Percentiles rank a stretch among this genome's conserved stretches.
These are phyloP conservation scores for Noccaea bulbosa DNA, from an alignment of 345 rosid species.

Conservation along the genomic window DNA sequence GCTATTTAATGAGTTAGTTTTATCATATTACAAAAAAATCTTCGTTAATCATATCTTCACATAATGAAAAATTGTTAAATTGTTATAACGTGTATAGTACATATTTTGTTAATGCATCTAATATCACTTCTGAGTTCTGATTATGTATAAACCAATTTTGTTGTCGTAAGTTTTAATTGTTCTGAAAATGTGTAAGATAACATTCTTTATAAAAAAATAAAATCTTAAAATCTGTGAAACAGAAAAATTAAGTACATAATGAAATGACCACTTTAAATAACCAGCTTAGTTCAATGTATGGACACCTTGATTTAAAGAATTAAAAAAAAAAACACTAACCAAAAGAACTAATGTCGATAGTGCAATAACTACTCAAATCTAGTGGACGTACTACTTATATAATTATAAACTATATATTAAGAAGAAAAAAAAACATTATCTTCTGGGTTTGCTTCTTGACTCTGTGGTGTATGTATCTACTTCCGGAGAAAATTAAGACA, in stretches of 20 bases:
- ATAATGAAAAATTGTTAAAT: neutral
- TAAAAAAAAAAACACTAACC: neutral
- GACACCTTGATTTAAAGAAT: conserved; percentile 4
- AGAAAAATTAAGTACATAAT: neutral
- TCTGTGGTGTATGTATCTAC: conserved; percentile 9
- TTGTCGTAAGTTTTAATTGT: neutral
- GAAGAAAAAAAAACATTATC: conserved; percentile 23
- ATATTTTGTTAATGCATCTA: neutral
- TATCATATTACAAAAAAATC: neutral
- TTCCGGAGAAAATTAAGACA: conserved; percentile 22
- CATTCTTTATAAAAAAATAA: neutral
- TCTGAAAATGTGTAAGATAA: neutral
- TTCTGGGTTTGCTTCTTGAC: conserved; percentile 26
- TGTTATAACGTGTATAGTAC: neutral
- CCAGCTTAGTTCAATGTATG: conserved; percentile 32
- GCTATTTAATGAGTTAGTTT: neutral
- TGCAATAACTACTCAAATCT: conserved; percentile 33
- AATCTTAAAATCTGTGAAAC: neutral
- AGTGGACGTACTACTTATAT: conserved; percentile 25
- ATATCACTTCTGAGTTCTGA: neutral
- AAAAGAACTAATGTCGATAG: conserved; percentile 37
- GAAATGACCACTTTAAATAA: neutral
- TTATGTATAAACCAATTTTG: neutral
- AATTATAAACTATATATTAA: neutral
- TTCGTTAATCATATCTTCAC: neutral